These are phyloP conservation scores for Diaporthe australafricana DNA, from an alignment of 2,329 filamentous ascomycete genomes.

Conservation along the genomic window DNA sequence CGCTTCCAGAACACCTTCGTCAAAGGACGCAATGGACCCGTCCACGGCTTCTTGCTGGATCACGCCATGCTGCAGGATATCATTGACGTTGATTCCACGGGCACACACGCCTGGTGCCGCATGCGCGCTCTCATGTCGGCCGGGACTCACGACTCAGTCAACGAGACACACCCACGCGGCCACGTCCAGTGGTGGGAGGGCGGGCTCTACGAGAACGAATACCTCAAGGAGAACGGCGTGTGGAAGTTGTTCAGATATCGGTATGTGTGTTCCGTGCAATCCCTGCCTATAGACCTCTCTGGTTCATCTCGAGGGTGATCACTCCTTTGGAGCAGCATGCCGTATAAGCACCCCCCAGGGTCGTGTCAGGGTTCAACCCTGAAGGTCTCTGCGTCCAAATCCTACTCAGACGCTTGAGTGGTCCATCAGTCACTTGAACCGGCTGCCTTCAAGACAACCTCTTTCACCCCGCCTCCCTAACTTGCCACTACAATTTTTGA, in stretches of 20 bases:
- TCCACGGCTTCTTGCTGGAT: constrained; percentile 67
- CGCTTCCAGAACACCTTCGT: constrained; percentile 64
- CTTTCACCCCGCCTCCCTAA: too few species aligned
- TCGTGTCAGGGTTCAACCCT: too few species aligned
- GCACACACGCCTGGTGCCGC: constrained; percentile 61
- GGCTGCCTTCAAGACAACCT: too few species aligned
- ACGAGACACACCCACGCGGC: constrained; percentile 61
- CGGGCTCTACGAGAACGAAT: constrained; percentile 69
- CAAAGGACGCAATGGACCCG: constrained; percentile 65
- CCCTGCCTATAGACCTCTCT: too few species aligned
- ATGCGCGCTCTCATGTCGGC: constrained; percentile 68
- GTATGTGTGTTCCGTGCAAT: too few species aligned
- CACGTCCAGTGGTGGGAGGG: constrained; percentile 69
- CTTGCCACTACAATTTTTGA: too few species aligned
- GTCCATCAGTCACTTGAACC: too few species aligned
- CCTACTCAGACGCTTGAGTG: too few species aligned
- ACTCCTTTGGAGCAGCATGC: too few species aligned
- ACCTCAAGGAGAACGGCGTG: constrained; percentile 64
- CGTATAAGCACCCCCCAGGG: too few species aligned
- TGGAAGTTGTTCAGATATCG: constrained; percentile 67
- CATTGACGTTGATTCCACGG: constrained; percentile 59
- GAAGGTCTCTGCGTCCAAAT: too few species aligned
- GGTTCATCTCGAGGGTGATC: too few species aligned
- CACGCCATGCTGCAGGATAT: constrained; percentile 70
- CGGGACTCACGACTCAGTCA: constrained; percentile 63